A percentile compares a stretch with the other conserved stretches of the same genome.
phyloP scores from a whole-genome alignment of 495 filamentous ascomycete species.

The Venustampulla echinocandica region DNA sequence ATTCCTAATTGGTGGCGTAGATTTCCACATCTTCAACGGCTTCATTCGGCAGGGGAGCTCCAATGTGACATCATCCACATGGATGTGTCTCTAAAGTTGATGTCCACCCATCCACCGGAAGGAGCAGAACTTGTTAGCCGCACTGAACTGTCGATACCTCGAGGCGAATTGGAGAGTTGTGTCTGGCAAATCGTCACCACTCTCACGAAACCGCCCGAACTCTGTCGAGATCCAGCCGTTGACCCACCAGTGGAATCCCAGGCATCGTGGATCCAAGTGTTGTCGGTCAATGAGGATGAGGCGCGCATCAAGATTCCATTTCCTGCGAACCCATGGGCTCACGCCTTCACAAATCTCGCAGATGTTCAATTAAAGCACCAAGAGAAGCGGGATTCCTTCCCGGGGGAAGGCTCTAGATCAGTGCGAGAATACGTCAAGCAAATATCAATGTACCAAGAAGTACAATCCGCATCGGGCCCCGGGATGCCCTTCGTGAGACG shows the following conservation, averaged over 20 bases:
- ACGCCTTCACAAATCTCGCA: constrained; percentile 35
- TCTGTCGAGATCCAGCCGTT: constrained; percentile 26
- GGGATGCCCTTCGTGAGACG: constrained; percentile 3
- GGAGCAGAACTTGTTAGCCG: constrained; percentile 40
- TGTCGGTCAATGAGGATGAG: constrained; percentile 29
- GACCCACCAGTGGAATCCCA: constrained; percentile 20
- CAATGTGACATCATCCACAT: constrained; percentile 47
- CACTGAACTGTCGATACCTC: constrained; percentile 39
- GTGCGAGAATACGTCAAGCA: constrained; percentile 16
- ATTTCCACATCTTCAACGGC: constrained; percentile 16
- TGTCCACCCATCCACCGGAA: constrained; percentile 32
- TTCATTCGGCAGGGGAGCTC: constrained; percentile 22
- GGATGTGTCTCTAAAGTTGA: constrained; percentile 37
- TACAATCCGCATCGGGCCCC: constrained; percentile 10
- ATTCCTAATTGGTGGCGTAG: constrained; percentile 17
- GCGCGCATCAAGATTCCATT: constrained; percentile 36
- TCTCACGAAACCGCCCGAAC: constrained; percentile 38
- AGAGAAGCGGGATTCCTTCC: background rate
- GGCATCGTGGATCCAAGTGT: constrained; percentile 29
- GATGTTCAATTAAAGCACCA: constrained; percentile 11
- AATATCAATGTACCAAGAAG: constrained; percentile 24
- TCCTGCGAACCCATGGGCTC: constrained; percentile 40
- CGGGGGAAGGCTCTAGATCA: constrained; percentile 4
- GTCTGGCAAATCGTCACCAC: constrained; percentile 42
- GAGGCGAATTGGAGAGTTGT: constrained; percentile 32